A percentile compares a stretch with the other conserved stretches of the same genome.
Conservation (phyloP, 2,329 filamentous ascomycete species). For the Lachnellula subtilissima region DNA sequence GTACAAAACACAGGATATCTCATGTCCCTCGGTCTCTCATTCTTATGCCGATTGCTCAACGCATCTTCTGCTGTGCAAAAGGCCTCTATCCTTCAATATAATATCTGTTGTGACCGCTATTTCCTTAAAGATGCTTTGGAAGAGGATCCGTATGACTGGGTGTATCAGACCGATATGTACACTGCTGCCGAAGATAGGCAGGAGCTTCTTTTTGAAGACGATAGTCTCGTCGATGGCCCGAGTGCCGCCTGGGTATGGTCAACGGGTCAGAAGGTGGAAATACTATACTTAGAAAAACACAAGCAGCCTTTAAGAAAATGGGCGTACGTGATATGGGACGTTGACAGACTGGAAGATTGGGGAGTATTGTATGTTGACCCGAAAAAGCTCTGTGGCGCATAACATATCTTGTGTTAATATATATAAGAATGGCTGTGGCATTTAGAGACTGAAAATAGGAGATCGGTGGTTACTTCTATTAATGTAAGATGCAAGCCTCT, state of each 20-base stretch:
- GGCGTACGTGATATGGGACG: conserved; percentile 14
- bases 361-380: too few relatives aligned
- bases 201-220: conserved; percentile 3
- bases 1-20: background rate
- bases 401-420: too few relatives aligned
- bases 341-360: background rate
- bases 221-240: background rate
- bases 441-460: too few relatives aligned
- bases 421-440: too few relatives aligned
- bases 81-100: conserved; percentile 1
- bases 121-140: background rate
- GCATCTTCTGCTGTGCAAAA: background rate
- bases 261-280: background rate
- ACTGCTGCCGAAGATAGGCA: background rate
- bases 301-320: conserved; percentile 6
- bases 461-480: too few relatives aligned
- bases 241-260: conserved; percentile 12
- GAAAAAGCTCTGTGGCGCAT: too few relatives aligned
- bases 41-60: conserved; percentile 2
- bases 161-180: background rate
- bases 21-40: conserved; percentile 5
- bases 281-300: background rate
- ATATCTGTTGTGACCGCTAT: background rate
- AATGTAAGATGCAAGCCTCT: too few relatives aligned
- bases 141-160: conserved; percentile 3